These are phyloP conservation scores for Scleroderma bovista DNA, from an alignment of 768 basidiomycete genomes.

Conservation along the genomic window DNA sequence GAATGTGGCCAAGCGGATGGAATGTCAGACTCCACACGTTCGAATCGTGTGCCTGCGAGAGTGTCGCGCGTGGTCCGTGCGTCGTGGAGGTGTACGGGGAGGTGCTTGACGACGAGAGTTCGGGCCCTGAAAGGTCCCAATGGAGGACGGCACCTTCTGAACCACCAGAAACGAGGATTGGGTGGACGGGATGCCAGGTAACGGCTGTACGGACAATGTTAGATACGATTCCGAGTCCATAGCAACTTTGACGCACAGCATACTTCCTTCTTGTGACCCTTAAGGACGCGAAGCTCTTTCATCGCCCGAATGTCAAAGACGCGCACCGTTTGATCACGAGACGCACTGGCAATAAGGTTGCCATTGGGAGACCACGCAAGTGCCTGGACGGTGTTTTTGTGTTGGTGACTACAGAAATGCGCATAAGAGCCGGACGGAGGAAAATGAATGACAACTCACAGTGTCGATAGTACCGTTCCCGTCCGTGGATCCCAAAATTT, in stretches of 20 bases:
- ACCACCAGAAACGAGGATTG: slow-evolving; percentile 88
- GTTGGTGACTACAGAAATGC: slow-evolving; percentile 66
- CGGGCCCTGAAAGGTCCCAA: slow-evolving; percentile 81
- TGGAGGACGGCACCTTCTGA: slow-evolving; percentile 92
- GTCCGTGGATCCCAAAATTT: slow-evolving; percentile 99
- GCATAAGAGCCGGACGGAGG: background rate
- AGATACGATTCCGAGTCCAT: background rate
- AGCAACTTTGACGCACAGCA: slow-evolving; percentile 63
- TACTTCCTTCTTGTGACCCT: slow-evolving; percentile 98
- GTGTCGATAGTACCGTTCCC: slow-evolving; percentile 81
- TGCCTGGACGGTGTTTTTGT: slow-evolving; percentile 96
- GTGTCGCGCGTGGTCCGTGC: slow-evolving; percentile 62
- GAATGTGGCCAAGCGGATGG: slow-evolving; percentile 93
- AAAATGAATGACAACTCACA: slow-evolving; percentile 50
- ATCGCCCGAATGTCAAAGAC: slow-evolving; percentile 98
- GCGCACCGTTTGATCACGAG: slow-evolving; percentile 89
- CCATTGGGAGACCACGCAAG: slow-evolving; percentile 93
- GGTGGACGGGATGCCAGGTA: slow-evolving; percentile 94
- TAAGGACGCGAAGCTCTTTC: slow-evolving; percentile 88
- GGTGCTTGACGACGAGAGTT: slow-evolving; percentile 35
- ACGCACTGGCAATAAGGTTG: slow-evolving; percentile 89
- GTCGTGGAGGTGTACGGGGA: slow-evolving; percentile 28
- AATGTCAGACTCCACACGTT: slow-evolving; percentile 95
- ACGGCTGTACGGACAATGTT: slow-evolving; percentile 48
- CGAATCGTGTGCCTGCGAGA: slow-evolving; percentile 96